Evolutionary conservation across 176 grass and related monocot genomes (phyloP).

Genomic region (Triticum urartu): DNA sequence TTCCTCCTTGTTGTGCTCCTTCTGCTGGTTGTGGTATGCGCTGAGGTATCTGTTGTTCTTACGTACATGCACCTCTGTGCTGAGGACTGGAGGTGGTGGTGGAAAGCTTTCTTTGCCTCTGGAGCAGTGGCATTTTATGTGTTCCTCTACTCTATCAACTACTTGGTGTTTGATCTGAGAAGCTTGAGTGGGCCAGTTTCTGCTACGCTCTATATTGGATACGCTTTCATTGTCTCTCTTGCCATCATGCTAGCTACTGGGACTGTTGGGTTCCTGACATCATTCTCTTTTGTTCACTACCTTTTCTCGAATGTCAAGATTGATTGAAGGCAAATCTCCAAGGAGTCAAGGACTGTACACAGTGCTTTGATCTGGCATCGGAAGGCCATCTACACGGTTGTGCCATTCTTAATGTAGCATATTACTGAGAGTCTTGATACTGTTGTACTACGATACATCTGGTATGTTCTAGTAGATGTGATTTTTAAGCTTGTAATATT

Average conservation of each 20-base stretch:
- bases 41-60: conserved; percentile 87
- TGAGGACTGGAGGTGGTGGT: conserved; percentile 93
- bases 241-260: conserved; percentile 89
- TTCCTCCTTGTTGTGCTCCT: conserved; percentile 83
- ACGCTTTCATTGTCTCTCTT: conserved; percentile 72
- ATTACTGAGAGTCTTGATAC: conserved; percentile 29
- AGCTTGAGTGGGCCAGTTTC: conserved; percentile 87
- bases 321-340: conserved; percentile 52
- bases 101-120: conserved; percentile 87
- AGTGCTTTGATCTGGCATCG: conserved; percentile 28
- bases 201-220: conserved; percentile 77
- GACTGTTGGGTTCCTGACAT: conserved; percentile 73
- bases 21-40: conserved; percentile 74
- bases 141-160: conserved; percentile 87
- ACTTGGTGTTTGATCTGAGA: conserved; percentile 83
- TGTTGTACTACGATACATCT: conserved; percentile 34
- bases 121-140: conserved; percentile 75
- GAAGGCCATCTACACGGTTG: conserved; percentile 11
- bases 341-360: neutral
- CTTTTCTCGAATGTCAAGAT: conserved; percentile 92
- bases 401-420: conserved; percentile 39
- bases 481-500: conserved; percentile 18
- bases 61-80: conserved; percentile 93
- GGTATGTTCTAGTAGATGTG: conserved; percentile 29
- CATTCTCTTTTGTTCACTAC: conserved; percentile 82